Evolutionary conservation across 257 asterid species (phyloP).

Genomic region (Asclepias syriaca): DNA sequence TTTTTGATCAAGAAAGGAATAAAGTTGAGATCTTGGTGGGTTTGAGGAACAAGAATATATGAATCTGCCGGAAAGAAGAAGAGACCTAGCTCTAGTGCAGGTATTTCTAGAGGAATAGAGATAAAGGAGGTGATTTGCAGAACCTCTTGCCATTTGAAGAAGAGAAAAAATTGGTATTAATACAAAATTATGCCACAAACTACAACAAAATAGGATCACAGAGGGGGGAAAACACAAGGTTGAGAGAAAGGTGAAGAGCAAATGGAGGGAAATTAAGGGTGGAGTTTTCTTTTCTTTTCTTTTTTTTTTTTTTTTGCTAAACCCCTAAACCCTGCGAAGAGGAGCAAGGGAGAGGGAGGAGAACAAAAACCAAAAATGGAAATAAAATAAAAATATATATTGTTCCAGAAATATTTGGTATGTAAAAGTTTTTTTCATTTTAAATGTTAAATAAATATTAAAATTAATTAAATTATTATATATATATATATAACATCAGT

Average conservation of each 20-base stretch:
- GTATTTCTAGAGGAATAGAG: constrained; percentile 34
- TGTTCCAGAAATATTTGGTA: neutral
- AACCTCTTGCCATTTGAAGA: constrained; percentile 47
- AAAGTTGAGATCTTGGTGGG: constrained; percentile 23
- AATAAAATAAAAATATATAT: no score
- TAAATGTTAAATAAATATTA: no score
- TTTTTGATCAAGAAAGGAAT: constrained; percentile 16
- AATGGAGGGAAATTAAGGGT: constrained; percentile 10
- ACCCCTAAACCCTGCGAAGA: constrained; percentile 19
- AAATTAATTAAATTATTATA: no score
- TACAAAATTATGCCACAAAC: neutral
- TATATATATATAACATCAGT: no score
- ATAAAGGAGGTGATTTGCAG: constrained; percentile 40
- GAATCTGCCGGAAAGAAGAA: constrained; percentile 23
- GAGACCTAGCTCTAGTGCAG: constrained; percentile 23
- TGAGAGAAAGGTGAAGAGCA: neutral
- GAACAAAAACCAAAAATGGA: neutral
- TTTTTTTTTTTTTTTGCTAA: neutral
- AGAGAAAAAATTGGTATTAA: neutral
- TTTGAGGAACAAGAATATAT: constrained; percentile 22
- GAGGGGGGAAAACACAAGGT: neutral
- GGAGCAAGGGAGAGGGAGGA: no score
- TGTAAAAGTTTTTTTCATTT: no score
- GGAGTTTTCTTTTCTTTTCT: neutral
- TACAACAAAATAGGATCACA: no score